Percentiles rank a stretch among this genome's conserved stretches.
Conservation (phyloP, 345 rosid genomes). For the Leavenworthia alabamica region DNA sequence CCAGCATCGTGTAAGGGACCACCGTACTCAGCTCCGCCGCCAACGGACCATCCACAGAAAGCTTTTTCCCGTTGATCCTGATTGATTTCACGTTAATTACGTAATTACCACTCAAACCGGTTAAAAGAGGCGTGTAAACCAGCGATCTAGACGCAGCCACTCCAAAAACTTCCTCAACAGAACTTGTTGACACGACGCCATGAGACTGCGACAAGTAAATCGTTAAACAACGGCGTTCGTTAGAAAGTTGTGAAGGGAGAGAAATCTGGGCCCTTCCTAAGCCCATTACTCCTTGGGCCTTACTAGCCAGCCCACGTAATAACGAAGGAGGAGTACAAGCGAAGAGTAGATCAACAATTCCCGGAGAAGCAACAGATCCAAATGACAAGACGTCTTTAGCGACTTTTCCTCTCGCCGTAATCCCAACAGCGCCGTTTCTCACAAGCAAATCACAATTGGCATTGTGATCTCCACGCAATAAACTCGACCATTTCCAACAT, state of each 20-base stretch:
- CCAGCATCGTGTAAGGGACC: constrained; percentile 58
- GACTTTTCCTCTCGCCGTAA: constrained; percentile 41
- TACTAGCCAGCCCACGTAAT: constrained; percentile 45
- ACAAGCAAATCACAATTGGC: constrained; percentile 37
- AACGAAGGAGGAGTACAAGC: constrained; percentile 36
- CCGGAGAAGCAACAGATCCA: constrained; percentile 29
- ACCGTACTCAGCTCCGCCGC: constrained; percentile 48
- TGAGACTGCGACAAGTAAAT: constrained; percentile 44
- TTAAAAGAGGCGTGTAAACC: constrained; percentile 46
- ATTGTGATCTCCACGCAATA: background rate
- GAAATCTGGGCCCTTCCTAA: constrained; percentile 50
- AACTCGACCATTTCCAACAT: background rate
- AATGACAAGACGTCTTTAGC: constrained; percentile 38
- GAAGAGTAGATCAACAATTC: constrained; percentile 36
- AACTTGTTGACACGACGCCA: constrained; percentile 41
- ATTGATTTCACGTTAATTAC: constrained; percentile 47
- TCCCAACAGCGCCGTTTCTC: constrained; percentile 31
- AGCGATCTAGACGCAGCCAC: constrained; percentile 38
- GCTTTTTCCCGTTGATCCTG: constrained; percentile 40
- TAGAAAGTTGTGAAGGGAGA: constrained; percentile 50
- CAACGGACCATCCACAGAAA: constrained; percentile 31
- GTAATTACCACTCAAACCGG: constrained; percentile 36
- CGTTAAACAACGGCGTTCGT: constrained; percentile 35
- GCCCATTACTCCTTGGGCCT: constrained; percentile 54
- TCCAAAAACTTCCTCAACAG: constrained; percentile 32